Conservation (phyloP, 306 rosid genomes). For the Arachis stenosperma region DNA sequence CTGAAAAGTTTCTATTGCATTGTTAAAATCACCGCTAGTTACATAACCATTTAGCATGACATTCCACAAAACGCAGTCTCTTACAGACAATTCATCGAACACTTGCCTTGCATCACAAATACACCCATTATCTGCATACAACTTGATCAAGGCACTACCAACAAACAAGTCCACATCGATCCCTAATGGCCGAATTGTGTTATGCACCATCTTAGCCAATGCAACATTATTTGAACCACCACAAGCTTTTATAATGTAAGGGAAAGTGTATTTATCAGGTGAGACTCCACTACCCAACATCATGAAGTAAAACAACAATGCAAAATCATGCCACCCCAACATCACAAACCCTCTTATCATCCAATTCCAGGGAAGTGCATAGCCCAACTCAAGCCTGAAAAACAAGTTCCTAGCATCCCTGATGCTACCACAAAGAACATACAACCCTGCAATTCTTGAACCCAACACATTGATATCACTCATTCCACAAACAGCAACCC, state of each 20-base stretch:
- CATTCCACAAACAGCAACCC: slow-evolving; percentile 55
- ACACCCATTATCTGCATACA: slow-evolving; percentile 66
- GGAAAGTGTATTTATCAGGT: slow-evolving; percentile 91
- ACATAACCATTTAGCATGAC: slow-evolving; percentile 79
- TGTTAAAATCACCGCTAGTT: slow-evolving; percentile 57
- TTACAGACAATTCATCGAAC: slow-evolving; percentile 69
- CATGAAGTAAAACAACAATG: slow-evolving; percentile 75
- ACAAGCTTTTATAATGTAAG: slow-evolving; percentile 78
- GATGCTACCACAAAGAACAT: slow-evolving; percentile 63
- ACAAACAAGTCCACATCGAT: slow-evolving; percentile 64
- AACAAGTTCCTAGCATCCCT: slow-evolving; percentile 64
- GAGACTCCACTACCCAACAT: slow-evolving; percentile 67
- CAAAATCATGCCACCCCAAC: slow-evolving; percentile 60
- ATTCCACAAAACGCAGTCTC: slow-evolving; percentile 73
- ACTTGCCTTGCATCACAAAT: slow-evolving; percentile 60
- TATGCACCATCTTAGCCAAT: slow-evolving; percentile 61
- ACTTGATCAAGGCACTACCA: slow-evolving; percentile 71
- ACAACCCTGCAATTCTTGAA: slow-evolving; percentile 63
- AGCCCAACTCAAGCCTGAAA: slow-evolving; percentile 54
- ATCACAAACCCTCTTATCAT: slow-evolving; percentile 71
- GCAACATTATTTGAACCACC: slow-evolving; percentile 63
- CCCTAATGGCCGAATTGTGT: slow-evolving; percentile 51
- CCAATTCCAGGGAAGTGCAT: slow-evolving; percentile 79
- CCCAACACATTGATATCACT: slow-evolving; percentile 34
- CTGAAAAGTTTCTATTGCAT: slow-evolving; percentile 51